These are phyloP conservation scores for Leptographium wingfieldii DNA, from an alignment of 2,329 filamentous ascomycete species.

Conservation along the genomic window DNA sequence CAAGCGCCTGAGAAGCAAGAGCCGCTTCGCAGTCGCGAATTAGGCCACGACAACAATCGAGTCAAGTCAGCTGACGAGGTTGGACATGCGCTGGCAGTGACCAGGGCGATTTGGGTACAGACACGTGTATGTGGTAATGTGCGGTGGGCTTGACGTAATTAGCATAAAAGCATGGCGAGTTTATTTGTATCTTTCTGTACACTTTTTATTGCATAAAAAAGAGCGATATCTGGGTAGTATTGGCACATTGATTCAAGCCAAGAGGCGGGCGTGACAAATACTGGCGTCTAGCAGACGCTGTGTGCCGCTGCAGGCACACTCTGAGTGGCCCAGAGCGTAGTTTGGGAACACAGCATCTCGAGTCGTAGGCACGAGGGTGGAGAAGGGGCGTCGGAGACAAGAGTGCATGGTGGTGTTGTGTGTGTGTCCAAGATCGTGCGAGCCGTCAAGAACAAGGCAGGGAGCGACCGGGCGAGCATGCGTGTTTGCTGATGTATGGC, in stretches of 20 bases:
- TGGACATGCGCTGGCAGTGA: background rate
- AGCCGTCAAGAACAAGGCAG: background rate
- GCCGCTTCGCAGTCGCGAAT: constrained; percentile 34
- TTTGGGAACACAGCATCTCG: background rate
- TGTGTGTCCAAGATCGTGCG: background rate
- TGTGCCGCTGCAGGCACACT: background rate
- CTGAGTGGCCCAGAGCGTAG: background rate
- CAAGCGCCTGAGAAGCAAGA: constrained; percentile 41
- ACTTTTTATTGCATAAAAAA: background rate
- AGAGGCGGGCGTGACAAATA: background rate
- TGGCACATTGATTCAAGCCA: background rate
- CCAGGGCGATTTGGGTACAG: background rate
- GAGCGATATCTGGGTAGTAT: background rate
- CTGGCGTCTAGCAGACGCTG: background rate
- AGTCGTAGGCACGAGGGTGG: background rate
- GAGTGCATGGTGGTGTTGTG: background rate
- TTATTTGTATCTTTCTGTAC: background rate
- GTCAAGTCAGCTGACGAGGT: background rate
- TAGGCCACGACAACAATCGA: background rate
- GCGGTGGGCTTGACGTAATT: background rate
- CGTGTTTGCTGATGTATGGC: background rate
- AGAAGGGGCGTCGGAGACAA: background rate
- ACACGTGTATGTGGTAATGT: background rate
- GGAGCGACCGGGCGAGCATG: background rate
- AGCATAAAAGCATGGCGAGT: background rate